These are phyloP conservation scores for Scheffersomyces segobiensis DNA, from an alignment of 1,139 yeast genomes.

Conservation along the genomic window DNA sequence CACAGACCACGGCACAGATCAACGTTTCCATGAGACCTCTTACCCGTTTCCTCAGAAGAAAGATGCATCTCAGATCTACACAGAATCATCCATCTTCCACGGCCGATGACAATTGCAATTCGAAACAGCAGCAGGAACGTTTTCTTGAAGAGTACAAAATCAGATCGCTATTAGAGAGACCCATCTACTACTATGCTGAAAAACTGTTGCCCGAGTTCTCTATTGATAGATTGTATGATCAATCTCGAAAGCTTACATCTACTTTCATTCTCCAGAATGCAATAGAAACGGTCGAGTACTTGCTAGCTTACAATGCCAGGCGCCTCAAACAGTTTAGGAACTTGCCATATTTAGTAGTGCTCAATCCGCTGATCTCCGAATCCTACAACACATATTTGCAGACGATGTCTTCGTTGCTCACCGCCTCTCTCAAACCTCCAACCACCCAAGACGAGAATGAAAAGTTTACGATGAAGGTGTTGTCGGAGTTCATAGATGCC, in stretches of 20 bases:
- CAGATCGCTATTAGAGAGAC: slow-evolving; percentile 51
- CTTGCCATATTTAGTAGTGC: slow-evolving; percentile 78
- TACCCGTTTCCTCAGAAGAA: neutral
- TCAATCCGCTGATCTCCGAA: slow-evolving; percentile 88
- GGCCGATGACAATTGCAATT: neutral
- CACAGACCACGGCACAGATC: neutral
- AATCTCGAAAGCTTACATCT: slow-evolving; percentile 39
- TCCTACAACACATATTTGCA: slow-evolving; percentile 72
- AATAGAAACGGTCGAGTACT: slow-evolving; percentile 42
- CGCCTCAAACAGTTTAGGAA: slow-evolving; percentile 68
- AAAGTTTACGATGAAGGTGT: slow-evolving; percentile 45
- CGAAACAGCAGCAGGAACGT: slow-evolving; percentile 26
- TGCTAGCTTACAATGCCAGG: slow-evolving; percentile 47
- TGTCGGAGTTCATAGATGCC: slow-evolving; percentile 62
- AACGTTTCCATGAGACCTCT: neutral
- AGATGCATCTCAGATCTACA: neutral
- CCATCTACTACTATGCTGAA: slow-evolving; percentile 50
- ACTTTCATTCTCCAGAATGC: slow-evolving; percentile 37
- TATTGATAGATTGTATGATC: slow-evolving; percentile 43
- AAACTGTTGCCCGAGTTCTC: slow-evolving; percentile 50
- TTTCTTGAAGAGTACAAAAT: slow-evolving; percentile 49
- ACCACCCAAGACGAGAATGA: slow-evolving; percentile 55
- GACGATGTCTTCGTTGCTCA: slow-evolving; percentile 64
- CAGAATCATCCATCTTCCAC: neutral
- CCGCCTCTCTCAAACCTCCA: slow-evolving; percentile 38